Base-by-base conservation (phyloP, 2,329 filamentous ascomycete species). In the Penicillium sp. region DNA sequence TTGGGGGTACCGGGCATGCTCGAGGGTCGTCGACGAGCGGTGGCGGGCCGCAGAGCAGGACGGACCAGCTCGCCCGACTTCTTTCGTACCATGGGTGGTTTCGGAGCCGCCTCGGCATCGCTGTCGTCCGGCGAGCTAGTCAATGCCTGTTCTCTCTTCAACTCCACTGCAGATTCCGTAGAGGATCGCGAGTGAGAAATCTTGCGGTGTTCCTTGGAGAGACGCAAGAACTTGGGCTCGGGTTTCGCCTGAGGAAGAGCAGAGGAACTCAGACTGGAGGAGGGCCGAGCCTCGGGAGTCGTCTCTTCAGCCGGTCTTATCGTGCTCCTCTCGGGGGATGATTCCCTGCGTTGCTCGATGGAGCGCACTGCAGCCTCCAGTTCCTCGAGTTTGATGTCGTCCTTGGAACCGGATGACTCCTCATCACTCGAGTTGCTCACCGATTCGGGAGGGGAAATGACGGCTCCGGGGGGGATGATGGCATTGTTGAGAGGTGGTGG, bases 1-100 rank as follows among this genome's bases (percentile, higher is more conserved):
- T 91, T 93, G 0, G 93, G 93, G 0, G 93, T 98, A 46, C 93
- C 93, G 7, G 93, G 93, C 88, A 97, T 95, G 73, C 91, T 97
- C 3, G 88, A 95, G 1, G 91, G 91, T 49, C 93, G 82, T 55
- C 88, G 80, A 55, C 81, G 80, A n/a, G 73, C 67, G 11, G 86
- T 87, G 9, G 88, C 77, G 35, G 85, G 83, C 43, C 93, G 84
- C 44, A 98, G 79, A 18, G 93, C 93, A 9, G 93, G 93, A 60
- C 93, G 85, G 49, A 98, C 93, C 33, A 98, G 79, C 72, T 98
- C 93, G 32, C 93, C 93, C 35, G 93, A 97, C 78, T 98, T 98
- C 76, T 98, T 98, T 61, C 93, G 84, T 9, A 98, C 84, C 83
- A 97, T 94, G 46, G 84, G 83, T n/a, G 90, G 90, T 72, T 93